Conservation (phyloP, 2,329 filamentous ascomycete genomes). For the Diplodia mutila region DNA sequence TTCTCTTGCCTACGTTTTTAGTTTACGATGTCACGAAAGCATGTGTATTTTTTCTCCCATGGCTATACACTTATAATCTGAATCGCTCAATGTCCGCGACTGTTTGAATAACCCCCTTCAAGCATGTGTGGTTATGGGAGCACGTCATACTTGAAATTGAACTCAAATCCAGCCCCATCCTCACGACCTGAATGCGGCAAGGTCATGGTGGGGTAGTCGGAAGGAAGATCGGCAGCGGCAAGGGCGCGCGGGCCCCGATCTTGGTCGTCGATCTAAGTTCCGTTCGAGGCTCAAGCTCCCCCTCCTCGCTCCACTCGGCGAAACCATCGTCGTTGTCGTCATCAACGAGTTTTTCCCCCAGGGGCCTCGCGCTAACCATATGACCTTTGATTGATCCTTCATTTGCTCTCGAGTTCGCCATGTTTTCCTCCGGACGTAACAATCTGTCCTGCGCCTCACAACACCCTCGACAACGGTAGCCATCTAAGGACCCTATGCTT, state of each 20-base stretch:
- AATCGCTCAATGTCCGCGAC: background rate
- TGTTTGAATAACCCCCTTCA: background rate
- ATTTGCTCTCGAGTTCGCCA: background rate
- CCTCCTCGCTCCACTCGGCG: background rate
- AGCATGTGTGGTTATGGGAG: no score
- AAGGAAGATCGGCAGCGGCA: background rate
- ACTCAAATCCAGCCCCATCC: no score
- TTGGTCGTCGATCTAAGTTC: slow-evolving; percentile 22
- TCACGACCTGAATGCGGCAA: background rate
- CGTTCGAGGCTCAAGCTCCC: background rate
- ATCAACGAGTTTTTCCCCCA: background rate
- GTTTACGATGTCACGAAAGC: background rate
- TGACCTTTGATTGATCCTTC: background rate
- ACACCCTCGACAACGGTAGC: background rate
- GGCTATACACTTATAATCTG: background rate
- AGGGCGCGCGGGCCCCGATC: slow-evolving; percentile 17
- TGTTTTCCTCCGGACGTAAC: background rate
- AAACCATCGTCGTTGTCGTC: background rate
- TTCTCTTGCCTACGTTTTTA: background rate
- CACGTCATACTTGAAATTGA: no score
- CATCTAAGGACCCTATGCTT: no score
- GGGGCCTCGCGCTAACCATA: background rate
- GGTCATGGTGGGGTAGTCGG: background rate
- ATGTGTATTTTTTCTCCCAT: no score
- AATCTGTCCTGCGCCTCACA: background rate